Percentiles rank a stretch among this genome's conserved stretches.
Evolutionary conservation across 371 early-diverging fungal species (phyloP).

Genomic region (Lichtheimia ramosa): DNA sequence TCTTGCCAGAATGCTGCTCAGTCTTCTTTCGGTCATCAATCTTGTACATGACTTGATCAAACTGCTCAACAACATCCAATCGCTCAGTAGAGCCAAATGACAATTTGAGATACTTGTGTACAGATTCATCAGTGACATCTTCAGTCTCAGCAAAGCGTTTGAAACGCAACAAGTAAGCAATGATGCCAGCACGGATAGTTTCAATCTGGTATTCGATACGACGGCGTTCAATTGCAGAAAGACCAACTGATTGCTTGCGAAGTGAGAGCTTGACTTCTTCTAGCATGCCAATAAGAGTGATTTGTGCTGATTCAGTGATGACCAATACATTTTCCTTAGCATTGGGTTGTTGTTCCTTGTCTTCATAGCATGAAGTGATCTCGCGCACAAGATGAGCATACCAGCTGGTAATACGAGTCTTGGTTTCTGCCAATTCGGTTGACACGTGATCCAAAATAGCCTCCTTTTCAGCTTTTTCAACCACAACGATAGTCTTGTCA

Average conservation of each 20-base stretch:
- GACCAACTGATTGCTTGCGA: not conserved
- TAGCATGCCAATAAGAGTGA: conserved; percentile 23
- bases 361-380: conserved; percentile 10
- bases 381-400: conserved; percentile 26
- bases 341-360: not conserved
- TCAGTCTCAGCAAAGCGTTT: conserved; percentile 4
- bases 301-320: conserved; percentile 28
- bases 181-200: conserved; percentile 18
- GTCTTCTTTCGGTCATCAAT: not conserved
- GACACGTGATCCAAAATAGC: conserved; percentile 20
- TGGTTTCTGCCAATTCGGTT: conserved; percentile 23
- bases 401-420: conserved; percentile 29
- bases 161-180: conserved; percentile 19
- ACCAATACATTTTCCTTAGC: conserved; percentile 17
- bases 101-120: conserved; percentile 11
- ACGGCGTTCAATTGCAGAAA: conserved; percentile 17
- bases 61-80: conserved; percentile 5
- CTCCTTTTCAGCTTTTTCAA: conserved; percentile 20
- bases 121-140: conserved; percentile 10
- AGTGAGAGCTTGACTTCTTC: conserved; percentile 23
- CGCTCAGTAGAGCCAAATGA: conserved; percentile 23
- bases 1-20: not conserved
- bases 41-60: conserved; percentile 11
- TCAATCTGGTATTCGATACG: conserved; percentile 24
- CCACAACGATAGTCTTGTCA: conserved; percentile 17